Percentiles rank a stretch among this genome's conserved stretches.
phyloP scores from a whole-genome alignment of 805 yeast species.

The Candida ortonii region DNA sequence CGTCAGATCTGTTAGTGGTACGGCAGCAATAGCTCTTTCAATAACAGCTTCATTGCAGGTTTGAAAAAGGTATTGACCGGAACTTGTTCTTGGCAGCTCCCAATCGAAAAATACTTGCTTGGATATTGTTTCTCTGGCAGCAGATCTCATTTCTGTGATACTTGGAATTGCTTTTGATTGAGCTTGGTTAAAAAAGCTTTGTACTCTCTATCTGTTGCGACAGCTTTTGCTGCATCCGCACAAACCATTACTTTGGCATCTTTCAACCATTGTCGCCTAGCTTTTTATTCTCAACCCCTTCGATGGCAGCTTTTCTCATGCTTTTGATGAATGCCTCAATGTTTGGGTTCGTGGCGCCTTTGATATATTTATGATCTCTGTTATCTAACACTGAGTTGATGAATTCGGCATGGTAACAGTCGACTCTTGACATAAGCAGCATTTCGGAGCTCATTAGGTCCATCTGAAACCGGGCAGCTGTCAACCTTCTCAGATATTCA shows the following conservation, averaged over 20 bases:
- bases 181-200: conserved; percentile 8
- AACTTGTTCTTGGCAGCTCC: conserved; percentile 59
- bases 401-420: conserved; percentile 53
- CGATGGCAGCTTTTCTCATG: conserved; percentile 43
- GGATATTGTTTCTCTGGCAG: conserved; percentile 26
- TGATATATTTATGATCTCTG: conserved; percentile 53
- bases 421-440: conserved; percentile 59
- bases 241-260: conserved; percentile 43
- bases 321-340: conserved; percentile 44
- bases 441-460: conserved; percentile 60
- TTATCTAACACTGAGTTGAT: conserved; percentile 53
- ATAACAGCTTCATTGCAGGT: conserved; percentile 54
- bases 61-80: conserved; percentile 51
- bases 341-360: conserved; percentile 40
- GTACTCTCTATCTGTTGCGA: conserved; percentile 24
- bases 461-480: conserved; percentile 62
- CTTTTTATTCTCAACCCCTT: conserved; percentile 35
- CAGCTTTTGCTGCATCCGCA: conserved; percentile 46
- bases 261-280: conserved; percentile 46
- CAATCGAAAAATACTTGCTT: conserved; percentile 46
- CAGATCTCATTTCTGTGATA: conserved; percentile 19
- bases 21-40: conserved; percentile 50
- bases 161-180: conserved; percentile 15
- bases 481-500: conserved; percentile 50
- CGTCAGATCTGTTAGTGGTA: conserved; percentile 57